Base-by-base conservation (phyloP, 1,284 basidiomycete species). In the Puccinia triticina region DNA sequence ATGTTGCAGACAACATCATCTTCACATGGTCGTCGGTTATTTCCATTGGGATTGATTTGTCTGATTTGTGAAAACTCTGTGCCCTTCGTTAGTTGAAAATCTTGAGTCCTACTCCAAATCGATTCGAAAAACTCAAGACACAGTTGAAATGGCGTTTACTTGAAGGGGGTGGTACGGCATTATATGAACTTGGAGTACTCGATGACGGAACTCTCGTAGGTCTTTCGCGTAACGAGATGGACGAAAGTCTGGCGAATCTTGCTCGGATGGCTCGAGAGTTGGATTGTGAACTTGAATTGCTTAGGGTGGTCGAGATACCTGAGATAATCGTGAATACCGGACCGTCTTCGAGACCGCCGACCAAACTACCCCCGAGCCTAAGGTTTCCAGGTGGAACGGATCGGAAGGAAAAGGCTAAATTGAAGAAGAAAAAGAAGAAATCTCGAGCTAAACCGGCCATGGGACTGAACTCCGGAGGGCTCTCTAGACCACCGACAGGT, bases 71-170 rank as follows among this genome's bases (percentile, higher is more conserved):
- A 14, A 21, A 14, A 23, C 43, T 34, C 34, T 29, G 10, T 78
- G 14, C 59, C 48, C 46, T 21, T 40, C 12, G 18, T 21, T 21
- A 79, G 77, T 79, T 79, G 16, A 86, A 86, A 81, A 85, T 87
- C 75, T 82, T 86, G 1, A 86, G 85, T 3, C 84, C 85, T n/a
- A 84, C 84, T 50, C 83, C 83, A 8, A 84, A 84, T 57, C 85
- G 86, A 32, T 86, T 86, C 77, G 84, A 86, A 73, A 84, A 85
- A 26, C 84, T 87, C 57, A 85, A 85, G 69, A 87, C 86, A 0
- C 86, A 87, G 83, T 84, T 87, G 69, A 86, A 86, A 50, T 87
- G 86, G 86, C 84, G 86, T n/a, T 84, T 87, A 14, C 84, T 85
- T 29, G 85, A 87, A 83, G 86, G 86, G 3, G 85, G 84, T 5